Conservation (phyloP, 108 stramenopile genomes). For the Pseudonitzschia multiseries region DNA sequence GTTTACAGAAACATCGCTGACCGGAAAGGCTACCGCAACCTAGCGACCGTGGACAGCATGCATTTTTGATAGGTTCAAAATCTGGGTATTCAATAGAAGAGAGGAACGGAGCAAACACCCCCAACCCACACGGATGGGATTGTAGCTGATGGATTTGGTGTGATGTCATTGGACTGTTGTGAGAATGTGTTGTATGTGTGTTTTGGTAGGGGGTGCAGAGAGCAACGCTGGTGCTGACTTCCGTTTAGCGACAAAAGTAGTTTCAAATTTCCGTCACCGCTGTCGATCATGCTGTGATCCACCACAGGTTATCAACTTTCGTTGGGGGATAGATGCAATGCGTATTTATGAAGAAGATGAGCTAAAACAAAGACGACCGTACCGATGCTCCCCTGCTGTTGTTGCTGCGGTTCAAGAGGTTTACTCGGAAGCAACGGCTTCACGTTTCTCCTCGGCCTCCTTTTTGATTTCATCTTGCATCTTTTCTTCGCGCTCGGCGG, state of each 20-base stretch:
- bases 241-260: neutral
- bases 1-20: conserved; percentile 3
- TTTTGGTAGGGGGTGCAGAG: neutral
- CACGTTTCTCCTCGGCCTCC: conserved; percentile 38
- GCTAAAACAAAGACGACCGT: too few relatives aligned
- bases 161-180: too few relatives aligned
- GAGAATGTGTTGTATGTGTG: neutral
- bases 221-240: too few relatives aligned
- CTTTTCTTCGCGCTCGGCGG: conserved; percentile 77
- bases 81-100: neutral
- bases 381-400: too few relatives aligned
- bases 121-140: neutral
- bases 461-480: conserved; percentile 61
- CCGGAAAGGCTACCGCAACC: neutral
- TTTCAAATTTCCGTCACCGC: neutral
- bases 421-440: conserved; percentile 24
- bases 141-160: conserved; percentile 1
- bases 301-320: neutral
- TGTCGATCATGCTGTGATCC: neutral
- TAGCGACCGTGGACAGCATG: neutral
- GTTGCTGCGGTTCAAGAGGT: too few relatives aligned
- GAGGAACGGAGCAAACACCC: neutral
- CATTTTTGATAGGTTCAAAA: conserved; percentile 1
- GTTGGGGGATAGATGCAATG: too few relatives aligned
- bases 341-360: too few relatives aligned